phyloP scores from a whole-genome alignment of 768 basidiomycete genomes.

The Filobasidium wieringae region DNA sequence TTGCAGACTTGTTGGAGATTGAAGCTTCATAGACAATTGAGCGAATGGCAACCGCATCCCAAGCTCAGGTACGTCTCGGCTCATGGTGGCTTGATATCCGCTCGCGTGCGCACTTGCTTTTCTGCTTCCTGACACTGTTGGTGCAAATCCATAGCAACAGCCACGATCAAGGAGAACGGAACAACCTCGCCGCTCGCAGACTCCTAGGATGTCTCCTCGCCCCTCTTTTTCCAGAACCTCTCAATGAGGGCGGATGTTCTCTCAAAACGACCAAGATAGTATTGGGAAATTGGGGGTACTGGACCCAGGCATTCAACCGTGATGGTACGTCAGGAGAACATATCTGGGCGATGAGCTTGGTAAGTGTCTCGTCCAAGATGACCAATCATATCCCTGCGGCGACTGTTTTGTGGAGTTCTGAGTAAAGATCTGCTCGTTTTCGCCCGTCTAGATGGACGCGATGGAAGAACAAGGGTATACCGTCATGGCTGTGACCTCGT shows the following conservation, averaged over 20 bases:
- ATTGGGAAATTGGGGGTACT: background rate
- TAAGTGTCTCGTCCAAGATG: too few species aligned
- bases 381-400: too few species aligned
- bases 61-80: background rate
- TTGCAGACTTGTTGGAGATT: background rate
- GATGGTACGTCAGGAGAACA: conserved; percentile 1
- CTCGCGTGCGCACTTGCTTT: too few species aligned
- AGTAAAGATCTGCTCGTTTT: background rate
- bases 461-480: conserved; percentile 21
- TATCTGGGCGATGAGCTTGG: conserved; percentile 1
- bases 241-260: background rate
- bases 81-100: too few species aligned
- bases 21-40: background rate
- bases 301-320: background rate
- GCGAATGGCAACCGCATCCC: background rate
- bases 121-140: too few species aligned
- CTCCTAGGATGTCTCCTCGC: background rate
- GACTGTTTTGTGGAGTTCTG: background rate
- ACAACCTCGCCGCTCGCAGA: background rate
- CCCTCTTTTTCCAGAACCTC: background rate
- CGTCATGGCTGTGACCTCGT: conserved; percentile 20
- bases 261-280: background rate
- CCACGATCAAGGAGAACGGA: background rate
- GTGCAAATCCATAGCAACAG: too few species aligned
- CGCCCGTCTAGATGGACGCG: conserved; percentile 23